Base-by-base conservation (phyloP, 495 filamentous ascomycete genomes). In the Amorphotheca resinae region DNA sequence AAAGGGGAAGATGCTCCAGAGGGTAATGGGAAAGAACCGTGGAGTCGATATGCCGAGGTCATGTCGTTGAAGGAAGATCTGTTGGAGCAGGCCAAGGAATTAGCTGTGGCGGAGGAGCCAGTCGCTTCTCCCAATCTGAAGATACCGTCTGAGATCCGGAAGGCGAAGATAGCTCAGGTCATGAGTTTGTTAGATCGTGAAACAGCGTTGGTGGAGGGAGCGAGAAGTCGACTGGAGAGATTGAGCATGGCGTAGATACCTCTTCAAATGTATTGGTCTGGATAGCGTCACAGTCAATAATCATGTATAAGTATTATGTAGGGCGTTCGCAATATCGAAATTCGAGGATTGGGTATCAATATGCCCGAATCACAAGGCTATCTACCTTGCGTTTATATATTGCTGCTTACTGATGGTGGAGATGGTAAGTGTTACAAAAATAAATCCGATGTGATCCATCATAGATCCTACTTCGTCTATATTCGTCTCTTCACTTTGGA, bases 161-260 rank as follows among this genome's bases (percentile, higher is more conserved):
- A 72, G 44, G 74, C 71, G 20, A 84, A 80, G 64, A 59, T 83
- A 45, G 65, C 66, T 12, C 76, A 85, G 59, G 75, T 84, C 9
- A 81, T 80, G 68, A 63, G 62, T 42, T 67, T 86, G 59, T 65
- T 87, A 49, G 80, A 85, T 31, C 65, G 82, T 58, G 81, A 87
- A 68, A 60, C 66, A 12, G 68, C 65, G 6, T 55, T 75, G 41
- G 67, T 75, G 21, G 68, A 75, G 45, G 72, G 66, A 25, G 57
- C 79, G 9, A 64, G 62, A 41, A 57, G 46, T 38, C 72, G 78
- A 65, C 64, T 74, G 43, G 64, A 61, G 32, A 68, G 60, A 38
- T 61, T 77, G 32, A 50, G 41, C 14, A 56, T 73, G 31, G 52
- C 60, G 25, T 48, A 49, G 21, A 33, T n/a, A 15, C 16, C 12